Evolutionary conservation across 2,329 filamentous ascomycete genomes (phyloP), one percentile per base, ranked within the genome.

Genomic region (Fusarium abutilonis): DNA sequence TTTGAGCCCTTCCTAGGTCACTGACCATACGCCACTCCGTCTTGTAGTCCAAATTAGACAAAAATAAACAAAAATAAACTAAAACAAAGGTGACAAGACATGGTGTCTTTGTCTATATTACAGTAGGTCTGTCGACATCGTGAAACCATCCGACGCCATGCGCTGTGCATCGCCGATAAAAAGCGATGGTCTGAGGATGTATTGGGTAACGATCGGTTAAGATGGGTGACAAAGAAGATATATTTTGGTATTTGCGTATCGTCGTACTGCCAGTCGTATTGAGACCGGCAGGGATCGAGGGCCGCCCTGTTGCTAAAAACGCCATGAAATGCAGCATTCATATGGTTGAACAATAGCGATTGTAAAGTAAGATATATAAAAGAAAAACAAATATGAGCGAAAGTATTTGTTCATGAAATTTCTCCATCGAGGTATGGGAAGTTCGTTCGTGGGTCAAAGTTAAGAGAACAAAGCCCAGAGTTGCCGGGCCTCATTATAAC

Each of bases 401-500:
- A 41, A 36, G 44, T 47, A 48, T 29, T 57, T 38, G 56, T 60
- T 21, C 38, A 13, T 32, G 17, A 26, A 38, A 15, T 26, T 36
- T 59, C 29, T 10, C 29, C 41, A 31, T 15, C 23, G 23, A 26
- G 23, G 23, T 26, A 26, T 15, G 14, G 38, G 41, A 65, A 38
- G 44, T 57, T 39, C 17, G 23, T 39, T 31, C 26, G 23, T 13
- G 23, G 8, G 6, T 26, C 23, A 26, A 4, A 26, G 6, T 26
- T 26, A 8, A 26, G 23, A 26, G 23, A 26, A 26, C 23, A 26
- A 26, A 26, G 23, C 23, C 23, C 23, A 26, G 23, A 34, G 34
- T 35, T 40, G 8, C 32, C 19, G 31, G 32, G 47, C 35, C 52
- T 58, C 48, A 50, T 80, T 82, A 93, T 75, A 93, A 79, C 47